Base-by-base conservation (phyloP, 2,329 filamentous ascomycete species). In the Botryosphaeria dothidea region DNA sequence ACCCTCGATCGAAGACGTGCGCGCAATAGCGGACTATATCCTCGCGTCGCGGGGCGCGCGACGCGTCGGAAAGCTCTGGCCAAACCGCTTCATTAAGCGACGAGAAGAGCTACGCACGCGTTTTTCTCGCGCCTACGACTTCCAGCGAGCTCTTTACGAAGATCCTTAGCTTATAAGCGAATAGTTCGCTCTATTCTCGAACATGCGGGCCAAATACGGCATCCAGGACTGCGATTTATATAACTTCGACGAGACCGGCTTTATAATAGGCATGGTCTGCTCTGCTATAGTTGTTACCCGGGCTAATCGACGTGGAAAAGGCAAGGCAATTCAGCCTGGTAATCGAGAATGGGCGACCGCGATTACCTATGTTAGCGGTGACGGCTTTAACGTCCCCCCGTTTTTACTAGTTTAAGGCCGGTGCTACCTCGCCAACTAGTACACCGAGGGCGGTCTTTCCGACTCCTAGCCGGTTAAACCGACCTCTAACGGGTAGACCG, bases 401-500 rank as follows among this genome's bases (percentile, higher is more conserved):
- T 52, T 52, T 31, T 31, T 52, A 6, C 7, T 52, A 2, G 17
- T 52, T 31, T 15, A 29, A 41, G 41, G 43, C 25, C 3, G 9
- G 31, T 23, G 4, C n/a, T 17, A 65, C 49, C 48, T 58, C n/a
- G 13, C 49, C 25, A 56, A 56, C n/a, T 69, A 48, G 65, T 41
- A 36, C 7, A 51, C 65, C 41, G 49, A 45, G n/a, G 61, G 65
- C 48, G 43, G 43, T 62, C 21, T 64, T 46, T 23, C 57, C 1
- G 19, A 48, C 41, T 21, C 23, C 19, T 48, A 27, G 38, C 23
- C 38, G 4, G 43, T 48, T 9, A 48, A 34, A n/a, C 21, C 41
- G 19, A 45, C 57, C 3, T 51, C 52, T 15, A 78, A 78, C 23
- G 68, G 73, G 34, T 79, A 65, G 72, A 78, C 72, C n/a, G 72